Conservation (phyloP, 805 yeast genomes). For the Wickerhamomyces chaumierensis region DNA sequence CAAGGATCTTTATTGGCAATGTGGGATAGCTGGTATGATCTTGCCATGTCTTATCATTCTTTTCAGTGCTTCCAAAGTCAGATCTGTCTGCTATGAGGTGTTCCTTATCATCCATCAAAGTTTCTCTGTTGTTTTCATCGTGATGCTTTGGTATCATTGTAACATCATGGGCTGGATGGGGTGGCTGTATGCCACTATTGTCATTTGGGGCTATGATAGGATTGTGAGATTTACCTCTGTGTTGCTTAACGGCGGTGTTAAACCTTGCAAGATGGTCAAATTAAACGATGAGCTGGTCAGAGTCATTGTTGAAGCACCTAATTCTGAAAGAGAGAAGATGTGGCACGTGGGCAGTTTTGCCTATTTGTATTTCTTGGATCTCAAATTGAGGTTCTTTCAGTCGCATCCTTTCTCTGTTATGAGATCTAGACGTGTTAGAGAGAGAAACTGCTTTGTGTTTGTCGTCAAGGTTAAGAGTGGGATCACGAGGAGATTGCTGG, state of each 20-base stretch:
- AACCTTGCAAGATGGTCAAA: constrained; percentile 29
- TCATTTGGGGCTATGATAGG: constrained; percentile 66
- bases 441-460: constrained; percentile 22
- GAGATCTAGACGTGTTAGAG: constrained; percentile 25
- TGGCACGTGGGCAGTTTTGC: constrained; percentile 43
- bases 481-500: constrained; percentile 31
- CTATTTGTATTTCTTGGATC: constrained; percentile 44
- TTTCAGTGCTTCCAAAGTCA: constrained; percentile 37
- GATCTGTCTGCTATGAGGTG: constrained; percentile 47
- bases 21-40: constrained; percentile 39
- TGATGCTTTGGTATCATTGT: constrained; percentile 52
- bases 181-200: constrained; percentile 41
- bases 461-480: constrained; percentile 45
- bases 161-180: constrained; percentile 37
- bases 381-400: constrained; percentile 33
- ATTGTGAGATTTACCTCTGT: constrained; percentile 44
- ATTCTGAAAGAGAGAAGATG: constrained; percentile 22
- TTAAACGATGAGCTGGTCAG: constrained; percentile 26
- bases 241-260: constrained; percentile 45
- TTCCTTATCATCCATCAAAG: constrained; percentile 48
- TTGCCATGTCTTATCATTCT: constrained; percentile 32
- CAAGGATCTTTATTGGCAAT: constrained; percentile 32
- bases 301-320: constrained; percentile 32
- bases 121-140: constrained; percentile 41
- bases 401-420: constrained; percentile 65